Percentiles rank a stretch among this genome's conserved stretches.
phyloP scores from a whole-genome alignment of 176 grass and related monocot species.

The Oryza glumipatula region DNA sequence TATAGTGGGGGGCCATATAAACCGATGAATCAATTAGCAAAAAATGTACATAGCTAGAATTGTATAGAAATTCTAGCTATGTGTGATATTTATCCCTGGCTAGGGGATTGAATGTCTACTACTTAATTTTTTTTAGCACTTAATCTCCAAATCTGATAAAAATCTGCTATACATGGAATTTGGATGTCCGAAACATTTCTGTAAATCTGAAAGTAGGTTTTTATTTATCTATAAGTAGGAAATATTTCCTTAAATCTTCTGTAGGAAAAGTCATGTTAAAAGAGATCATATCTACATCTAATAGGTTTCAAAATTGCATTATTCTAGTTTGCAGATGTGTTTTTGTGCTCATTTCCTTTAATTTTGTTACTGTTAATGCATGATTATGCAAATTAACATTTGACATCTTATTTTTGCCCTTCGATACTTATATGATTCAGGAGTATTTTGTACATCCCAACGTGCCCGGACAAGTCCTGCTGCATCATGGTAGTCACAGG shows the following conservation, averaged over 20 bases:
- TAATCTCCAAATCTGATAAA: not conserved
- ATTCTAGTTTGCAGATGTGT: not conserved
- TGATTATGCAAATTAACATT: not conserved
- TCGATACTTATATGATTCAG: not conserved
- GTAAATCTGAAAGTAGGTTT: not conserved
- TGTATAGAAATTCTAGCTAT: not conserved
- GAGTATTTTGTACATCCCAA: not conserved
- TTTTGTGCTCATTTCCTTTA: not conserved
- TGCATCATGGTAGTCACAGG: slow-evolving; percentile 1
- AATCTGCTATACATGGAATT: not conserved
- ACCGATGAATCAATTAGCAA: not conserved
- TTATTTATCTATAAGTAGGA: not conserved
- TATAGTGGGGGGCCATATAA: not conserved
- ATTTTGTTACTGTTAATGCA: not conserved
- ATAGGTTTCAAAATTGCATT: not conserved
- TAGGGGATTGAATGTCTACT: not conserved
- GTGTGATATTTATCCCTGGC: not conserved
- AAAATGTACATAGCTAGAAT: not conserved
- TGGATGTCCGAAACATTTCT: not conserved
- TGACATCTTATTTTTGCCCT: too few species aligned
- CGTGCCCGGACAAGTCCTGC: slow-evolving; percentile 1
- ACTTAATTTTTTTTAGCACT: not conserved
- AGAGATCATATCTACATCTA: not conserved
- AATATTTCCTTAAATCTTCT: not conserved
- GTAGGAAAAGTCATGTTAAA: not conserved